These are phyloP conservation scores for Effrenium voratum DNA, from an alignment of 73 alveolate species.

Conservation along the genomic window DNA sequence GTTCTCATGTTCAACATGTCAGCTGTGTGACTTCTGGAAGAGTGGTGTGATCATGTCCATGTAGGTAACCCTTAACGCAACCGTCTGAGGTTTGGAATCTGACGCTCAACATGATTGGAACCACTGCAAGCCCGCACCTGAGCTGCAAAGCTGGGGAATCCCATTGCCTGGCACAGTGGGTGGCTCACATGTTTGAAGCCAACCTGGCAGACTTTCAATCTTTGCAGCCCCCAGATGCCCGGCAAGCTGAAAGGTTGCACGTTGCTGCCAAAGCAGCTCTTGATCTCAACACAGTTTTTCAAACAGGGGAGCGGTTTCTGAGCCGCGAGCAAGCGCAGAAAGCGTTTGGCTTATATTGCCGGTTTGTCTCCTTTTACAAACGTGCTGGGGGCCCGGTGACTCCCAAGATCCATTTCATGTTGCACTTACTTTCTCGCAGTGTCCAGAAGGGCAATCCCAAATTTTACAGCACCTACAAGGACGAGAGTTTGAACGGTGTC, in stretches of 20 bases:
- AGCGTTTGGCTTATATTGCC: background rate
- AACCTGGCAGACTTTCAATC: background rate
- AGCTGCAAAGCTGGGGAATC: constrained; percentile 8
- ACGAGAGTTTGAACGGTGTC: background rate
- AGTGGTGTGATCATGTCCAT: background rate
- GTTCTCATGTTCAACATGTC: background rate
- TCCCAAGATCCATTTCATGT: constrained; percentile 19
- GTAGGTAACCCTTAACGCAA: too few relatives aligned
- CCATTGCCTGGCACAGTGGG: background rate
- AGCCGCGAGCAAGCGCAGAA: background rate
- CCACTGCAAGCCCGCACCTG: background rate
- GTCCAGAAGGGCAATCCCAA: constrained; percentile 25
- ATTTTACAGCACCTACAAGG: constrained; percentile 1
- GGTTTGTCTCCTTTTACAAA: background rate
- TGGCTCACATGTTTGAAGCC: background rate
- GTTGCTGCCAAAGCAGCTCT: constrained; percentile 1
- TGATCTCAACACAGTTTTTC: background rate
- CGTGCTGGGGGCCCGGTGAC: background rate
- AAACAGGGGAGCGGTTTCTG: background rate
- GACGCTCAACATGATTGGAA: background rate
- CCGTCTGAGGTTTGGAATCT: constrained; percentile 11
- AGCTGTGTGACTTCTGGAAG: background rate
- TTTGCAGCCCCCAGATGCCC: background rate
- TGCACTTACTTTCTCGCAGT: background rate
- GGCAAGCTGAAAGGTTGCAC: background rate